Base-by-base conservation (phyloP, 1,284 basidiomycete species). In the Trametes versicolor region DNA sequence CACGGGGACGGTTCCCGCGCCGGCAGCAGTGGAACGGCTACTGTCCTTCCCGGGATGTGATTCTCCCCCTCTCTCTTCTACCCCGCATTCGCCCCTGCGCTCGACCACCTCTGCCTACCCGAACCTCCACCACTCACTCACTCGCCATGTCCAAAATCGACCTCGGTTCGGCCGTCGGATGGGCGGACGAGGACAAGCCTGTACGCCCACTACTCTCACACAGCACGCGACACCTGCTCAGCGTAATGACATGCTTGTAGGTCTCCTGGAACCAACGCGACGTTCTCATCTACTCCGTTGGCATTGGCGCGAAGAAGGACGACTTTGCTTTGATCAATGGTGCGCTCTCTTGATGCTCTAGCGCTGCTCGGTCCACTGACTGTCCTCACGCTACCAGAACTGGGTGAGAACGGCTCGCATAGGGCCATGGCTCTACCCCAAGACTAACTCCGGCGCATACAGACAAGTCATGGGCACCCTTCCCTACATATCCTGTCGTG, bases 261-360 rank as follows among this genome's bases (percentile, higher is more conserved):
- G 89, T 90, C 27, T 75, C 83, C 3, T 92, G 90, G 90, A 90
- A 89, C 75, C 87, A 87, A 76, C 83, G 89, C 47, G 90, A 92
- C 75, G 75, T 91, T 27, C 76, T 92, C 59, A 79, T 86, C 1
- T 92, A 93, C 70, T 88, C 90, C 12, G 78, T 86, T 34, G 90
- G 90, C 9, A 85, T 92, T 55, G 90, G 90, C 21, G 89, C 90
- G n/a, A 90, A 90, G 76, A 79, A 82, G 45, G 82, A 88, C 60
- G 90, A 92, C 60, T 81, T 84, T 58, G 76, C 80, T 1, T 81
- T 89, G 55, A 80, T 88, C 29, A 92, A 92, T 74, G 90, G 89
- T 90, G 64, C 51, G 83, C 76, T 0, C 5, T 4, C 41, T 12
- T 39, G n/a, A n/a, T 7, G 25, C 6, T 39, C 1, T 17, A 12